Base-by-base conservation (phyloP, 2,329 filamentous ascomycete genomes). In the Karstenula rhodostoma region DNA sequence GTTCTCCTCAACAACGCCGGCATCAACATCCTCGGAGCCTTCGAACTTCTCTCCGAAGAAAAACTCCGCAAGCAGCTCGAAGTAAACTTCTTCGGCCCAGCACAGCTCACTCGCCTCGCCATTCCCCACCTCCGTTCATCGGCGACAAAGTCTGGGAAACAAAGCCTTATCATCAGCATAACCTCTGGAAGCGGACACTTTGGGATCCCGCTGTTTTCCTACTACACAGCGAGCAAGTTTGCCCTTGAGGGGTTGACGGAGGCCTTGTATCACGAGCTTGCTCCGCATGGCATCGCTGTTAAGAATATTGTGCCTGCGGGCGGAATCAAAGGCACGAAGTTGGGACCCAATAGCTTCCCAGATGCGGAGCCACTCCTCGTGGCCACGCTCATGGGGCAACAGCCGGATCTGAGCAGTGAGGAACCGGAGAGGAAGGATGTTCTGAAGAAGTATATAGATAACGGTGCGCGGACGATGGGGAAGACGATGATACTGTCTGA, bases 1-100 rank as follows among this genome's bases (percentile, higher is more conserved):
- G n/a, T 50, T 17, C 32, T 50, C 12, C 27, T 50, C 48, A 50
- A 50, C 48, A 50, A 50, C 15, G 48, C 48, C 32, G 29, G 48
- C 17, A n/a, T 50, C 48, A 50, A 50, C 27, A 9, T 50, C 15
- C n/a, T 50, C 8, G 48, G 48, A 3, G 32, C 29, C n/a, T 50
- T 50, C 29, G 48, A 50, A 15, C 32, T 50, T 4, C 48, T 50
- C 32, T 37, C 48, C 5, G 29, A 50, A 15, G 48, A 37, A 19
- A 37, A 50, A 7, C 32, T 50, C 27, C 29, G 29, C n/a, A 50
- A 37, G n/a, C 48, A 50, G 23, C 32, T 50, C 32, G 48, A 50
- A 37, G 48, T 50, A 2, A 50, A 50, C 22, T 50, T 50, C 32
- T 50, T 50, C n/a, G 48, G 48, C n/a, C 48, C 48, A 37, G 32